Evolutionary conservation across 768 basidiomycete genomes (phyloP), one percentile per base, ranked within the genome.

Genomic region (Pleurotus salmoneostramineus): DNA sequence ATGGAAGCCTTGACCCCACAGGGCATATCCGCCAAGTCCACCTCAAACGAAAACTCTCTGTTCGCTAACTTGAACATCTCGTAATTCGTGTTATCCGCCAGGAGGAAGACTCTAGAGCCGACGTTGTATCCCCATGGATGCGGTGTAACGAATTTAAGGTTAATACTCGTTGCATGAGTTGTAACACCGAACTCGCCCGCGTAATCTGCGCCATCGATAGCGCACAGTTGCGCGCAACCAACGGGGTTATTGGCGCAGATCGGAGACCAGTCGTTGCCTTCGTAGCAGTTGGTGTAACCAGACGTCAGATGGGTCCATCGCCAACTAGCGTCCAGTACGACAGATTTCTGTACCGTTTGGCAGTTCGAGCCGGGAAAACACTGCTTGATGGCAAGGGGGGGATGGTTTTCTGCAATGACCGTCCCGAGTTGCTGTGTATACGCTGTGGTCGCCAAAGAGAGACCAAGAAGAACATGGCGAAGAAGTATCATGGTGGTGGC

Each of bases 21-120:
- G 21, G 76, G 76, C 52, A 84, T 74, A 64, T 81, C 72, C 60
- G 81, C 80, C 59, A 84, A 73, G 66, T 84, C 81, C 65, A 84
- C 81, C 69, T 82, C 81, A 71, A 85, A 84, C 54, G 80, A 75
- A 72, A 84, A 83, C 70, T 84, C 83, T 66, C 80, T 74, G 76
- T 83, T 83, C 58, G 75, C 65, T 58, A 82, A 68, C 62, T 73
- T 68, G 71, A 74, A 74, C 64, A 71, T 66, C 62, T 60, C 34
- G 69, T 78, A 78, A 40, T 54, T 36, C 7, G 17, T 7, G 12
- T 10, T 0, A 31, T 54, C 52, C 11, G 52, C 52, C 37, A 54
- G 10, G 6, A 54, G 40, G 37, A 54, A 54, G 6, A 54, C 37
- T 11, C 52, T 36, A 5, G 52, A 61, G 32, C 62, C 62, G 31